A percentile compares a stretch with the other conserved stretches of the same genome.
These are phyloP conservation scores for Pythium scleroteichum DNA, from an alignment of 352 stramenopile genomes.

Conservation along the genomic window DNA sequence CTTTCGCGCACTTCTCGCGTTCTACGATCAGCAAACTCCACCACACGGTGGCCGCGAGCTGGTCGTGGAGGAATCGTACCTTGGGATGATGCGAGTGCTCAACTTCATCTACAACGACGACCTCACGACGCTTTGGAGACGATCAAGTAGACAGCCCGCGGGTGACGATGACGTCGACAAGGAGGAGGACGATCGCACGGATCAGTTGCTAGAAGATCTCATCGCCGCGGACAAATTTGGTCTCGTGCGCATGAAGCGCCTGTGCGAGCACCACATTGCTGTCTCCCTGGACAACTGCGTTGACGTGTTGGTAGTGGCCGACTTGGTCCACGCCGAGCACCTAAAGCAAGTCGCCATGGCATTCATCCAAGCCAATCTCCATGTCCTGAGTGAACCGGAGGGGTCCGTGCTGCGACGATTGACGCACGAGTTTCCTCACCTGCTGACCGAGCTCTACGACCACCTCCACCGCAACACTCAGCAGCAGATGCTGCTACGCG, in stretches of 20 bases:
- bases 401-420: slow-evolving; percentile 20
- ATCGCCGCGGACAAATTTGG: slow-evolving; percentile 75
- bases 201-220: slow-evolving; percentile 71
- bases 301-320: slow-evolving; percentile 60
- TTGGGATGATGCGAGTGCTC: slow-evolving; percentile 51
- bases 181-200: slow-evolving; percentile 21
- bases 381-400: slow-evolving; percentile 8
- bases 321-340: slow-evolving; percentile 54
- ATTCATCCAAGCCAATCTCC: slow-evolving; percentile 38
- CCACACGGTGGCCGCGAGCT: slow-evolving; percentile 14
- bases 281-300: slow-evolving; percentile 54
- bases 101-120: slow-evolving; percentile 79
- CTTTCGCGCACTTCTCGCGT: slow-evolving; percentile 59
- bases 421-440: slow-evolving; percentile 31
- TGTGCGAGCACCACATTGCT: slow-evolving; percentile 52
- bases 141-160: not conserved
- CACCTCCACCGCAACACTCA: slow-evolving; percentile 14
- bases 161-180: slow-evolving; percentile 3
- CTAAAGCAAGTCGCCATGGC: slow-evolving; percentile 53
- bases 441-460: slow-evolving; percentile 49
- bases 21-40: slow-evolving; percentile 19
- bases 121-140: slow-evolving; percentile 7
- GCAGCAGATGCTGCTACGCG: slow-evolving; percentile 16
- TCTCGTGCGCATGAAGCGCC: slow-evolving; percentile 66
- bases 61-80: slow-evolving; percentile 60